A percentile compares a stretch with the other conserved stretches of the same genome.
These are phyloP conservation scores for Eucalyptus curtisii DNA, from an alignment of 345 rosid genomes.

Conservation along the genomic window DNA sequence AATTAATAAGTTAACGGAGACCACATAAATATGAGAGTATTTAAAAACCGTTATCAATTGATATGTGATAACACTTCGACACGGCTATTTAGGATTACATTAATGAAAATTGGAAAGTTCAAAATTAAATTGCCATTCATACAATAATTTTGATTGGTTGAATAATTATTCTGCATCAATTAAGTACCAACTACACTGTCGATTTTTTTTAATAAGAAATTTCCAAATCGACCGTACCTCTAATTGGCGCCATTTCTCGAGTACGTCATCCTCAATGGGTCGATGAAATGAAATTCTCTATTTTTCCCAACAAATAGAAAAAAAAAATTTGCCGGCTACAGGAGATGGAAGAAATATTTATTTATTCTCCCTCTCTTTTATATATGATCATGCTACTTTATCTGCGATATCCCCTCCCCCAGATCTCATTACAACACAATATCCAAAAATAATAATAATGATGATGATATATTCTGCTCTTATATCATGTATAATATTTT, in stretches of 20 bases:
- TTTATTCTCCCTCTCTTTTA: background rate
- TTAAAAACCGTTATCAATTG: rapidly evolving
- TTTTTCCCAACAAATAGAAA: too few relatives aligned
- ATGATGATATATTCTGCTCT: background rate
- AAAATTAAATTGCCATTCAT: background rate
- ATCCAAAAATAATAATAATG: background rate
- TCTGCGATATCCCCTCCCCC: background rate
- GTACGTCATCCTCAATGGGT: background rate
- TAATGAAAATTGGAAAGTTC: background rate
- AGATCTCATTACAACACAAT: background rate
- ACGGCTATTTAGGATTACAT: background rate
- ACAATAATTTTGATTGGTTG: background rate
- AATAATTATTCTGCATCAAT: background rate
- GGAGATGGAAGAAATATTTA: background rate
- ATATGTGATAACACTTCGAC: too few relatives aligned
- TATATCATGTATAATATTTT: background rate
- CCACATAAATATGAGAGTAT: too few relatives aligned
- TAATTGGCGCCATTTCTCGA: background rate
- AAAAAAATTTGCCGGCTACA: background rate
- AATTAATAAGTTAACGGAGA: too few relatives aligned
- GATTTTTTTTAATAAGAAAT: background rate
- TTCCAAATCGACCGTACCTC: background rate
- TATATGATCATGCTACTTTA: background rate
- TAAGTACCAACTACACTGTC: background rate
- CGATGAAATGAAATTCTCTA: background rate